A percentile compares a stretch with the other conserved stretches of the same genome.
These are phyloP conservation scores for Geotrichum histeridarum DNA, from an alignment of 1,139 yeast genomes.

Conservation along the genomic window DNA sequence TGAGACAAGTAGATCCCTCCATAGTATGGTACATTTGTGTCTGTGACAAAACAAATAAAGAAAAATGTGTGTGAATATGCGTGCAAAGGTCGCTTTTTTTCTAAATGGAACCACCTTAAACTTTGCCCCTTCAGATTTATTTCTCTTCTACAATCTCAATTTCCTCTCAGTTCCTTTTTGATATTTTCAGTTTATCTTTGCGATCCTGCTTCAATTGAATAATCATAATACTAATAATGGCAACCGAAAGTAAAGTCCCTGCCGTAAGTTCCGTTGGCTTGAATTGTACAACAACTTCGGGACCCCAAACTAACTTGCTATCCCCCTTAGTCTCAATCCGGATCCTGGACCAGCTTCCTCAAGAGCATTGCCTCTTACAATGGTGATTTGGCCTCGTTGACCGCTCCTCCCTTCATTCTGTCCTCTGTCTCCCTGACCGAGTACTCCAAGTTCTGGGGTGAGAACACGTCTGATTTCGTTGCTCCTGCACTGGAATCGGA, in stretches of 20 bases:
- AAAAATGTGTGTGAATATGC: not conserved
- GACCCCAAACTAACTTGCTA: not conserved
- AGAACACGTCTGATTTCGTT: slow-evolving; percentile 75
- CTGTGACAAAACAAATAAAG: no score
- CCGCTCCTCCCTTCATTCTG: slow-evolving; percentile 97
- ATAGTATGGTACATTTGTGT: no score
- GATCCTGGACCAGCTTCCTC: slow-evolving; percentile 51
- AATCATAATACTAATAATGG: slow-evolving; percentile 5
- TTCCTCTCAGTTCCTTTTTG: no score
- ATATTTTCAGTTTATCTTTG: no score
- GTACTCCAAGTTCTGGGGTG: slow-evolving; percentile 79
- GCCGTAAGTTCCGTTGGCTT: slow-evolving; percentile 20
- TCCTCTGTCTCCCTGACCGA: slow-evolving; percentile 86
- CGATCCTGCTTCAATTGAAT: no score
- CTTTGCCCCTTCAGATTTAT: not conserved
- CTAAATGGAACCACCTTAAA: not conserved
- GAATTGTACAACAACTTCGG: not conserved
- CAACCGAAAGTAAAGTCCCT: slow-evolving; percentile 23
- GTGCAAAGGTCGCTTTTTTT: not conserved
- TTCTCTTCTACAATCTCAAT: not conserved
- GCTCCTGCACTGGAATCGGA: slow-evolving; percentile 54
- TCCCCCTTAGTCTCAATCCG: slow-evolving; percentile 23
- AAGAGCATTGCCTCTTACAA: slow-evolving; percentile 89
- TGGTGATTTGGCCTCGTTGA: slow-evolving; percentile 87
- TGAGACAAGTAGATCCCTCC: no score